These are phyloP conservation scores for Aspergillus luchuensis DNA, from an alignment of 2,329 filamentous ascomycete genomes.

Conservation along the genomic window DNA sequence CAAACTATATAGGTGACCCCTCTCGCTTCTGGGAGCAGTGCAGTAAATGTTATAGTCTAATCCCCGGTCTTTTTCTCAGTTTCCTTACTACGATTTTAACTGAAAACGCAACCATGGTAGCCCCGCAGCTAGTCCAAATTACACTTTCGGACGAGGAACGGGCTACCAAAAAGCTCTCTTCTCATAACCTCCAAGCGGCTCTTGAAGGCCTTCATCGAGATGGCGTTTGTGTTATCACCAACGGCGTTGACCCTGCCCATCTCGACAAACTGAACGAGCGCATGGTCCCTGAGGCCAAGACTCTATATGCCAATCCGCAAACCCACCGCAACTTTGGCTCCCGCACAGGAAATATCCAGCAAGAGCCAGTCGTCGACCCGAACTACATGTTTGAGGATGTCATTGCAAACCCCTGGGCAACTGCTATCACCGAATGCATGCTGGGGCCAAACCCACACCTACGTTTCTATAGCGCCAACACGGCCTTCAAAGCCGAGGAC, in stretches of 20 bases:
- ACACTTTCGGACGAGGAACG: slow-evolving; percentile 14
- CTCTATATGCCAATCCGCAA: slow-evolving; percentile 30
- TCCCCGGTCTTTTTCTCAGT: neutral
- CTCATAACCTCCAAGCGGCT: slow-evolving; percentile 27
- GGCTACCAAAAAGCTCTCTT: slow-evolving; percentile 19
- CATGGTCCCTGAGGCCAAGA: slow-evolving; percentile 35
- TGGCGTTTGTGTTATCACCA: slow-evolving; percentile 42
- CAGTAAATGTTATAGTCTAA: neutral
- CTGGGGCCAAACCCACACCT: slow-evolving; percentile 42
- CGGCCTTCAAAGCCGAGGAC: slow-evolving; percentile 39
- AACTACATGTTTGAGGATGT: slow-evolving; percentile 43
- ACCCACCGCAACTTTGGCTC: slow-evolving; percentile 32
- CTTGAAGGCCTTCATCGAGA: slow-evolving; percentile 37
- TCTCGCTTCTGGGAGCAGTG: neutral
- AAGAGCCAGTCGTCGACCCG: slow-evolving; percentile 39
- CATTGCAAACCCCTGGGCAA: slow-evolving; percentile 44
- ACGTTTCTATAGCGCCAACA: slow-evolving; percentile 45
- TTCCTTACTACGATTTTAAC: neutral
- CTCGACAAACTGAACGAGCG: slow-evolving; percentile 36
- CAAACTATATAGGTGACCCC: neutral
- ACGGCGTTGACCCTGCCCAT: slow-evolving; percentile 37
- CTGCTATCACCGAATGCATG: slow-evolving; percentile 38
- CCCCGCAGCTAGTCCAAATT: slow-evolving; percentile 1
- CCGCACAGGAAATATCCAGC: slow-evolving; percentile 44
- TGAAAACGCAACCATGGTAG: neutral